A percentile compares a stretch with the other conserved stretches of the same genome.
Conservation (phyloP, 805 yeast species). For the Myxozyma melibiosi region DNA sequence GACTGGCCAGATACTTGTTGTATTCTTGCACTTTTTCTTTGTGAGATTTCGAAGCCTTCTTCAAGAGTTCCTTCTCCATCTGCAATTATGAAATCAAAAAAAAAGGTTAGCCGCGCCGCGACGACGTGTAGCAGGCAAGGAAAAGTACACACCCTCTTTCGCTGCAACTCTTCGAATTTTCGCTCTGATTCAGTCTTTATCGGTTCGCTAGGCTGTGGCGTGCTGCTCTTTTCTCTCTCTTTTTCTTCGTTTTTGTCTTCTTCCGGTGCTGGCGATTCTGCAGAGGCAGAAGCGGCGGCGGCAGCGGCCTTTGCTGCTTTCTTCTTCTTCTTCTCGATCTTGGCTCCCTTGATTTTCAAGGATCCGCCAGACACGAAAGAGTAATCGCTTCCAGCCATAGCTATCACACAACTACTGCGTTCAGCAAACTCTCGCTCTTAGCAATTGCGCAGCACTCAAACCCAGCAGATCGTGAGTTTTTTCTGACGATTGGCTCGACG, state of each 20-base stretch:
- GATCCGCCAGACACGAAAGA: constrained; percentile 18
- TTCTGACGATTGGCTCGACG: too few species aligned
- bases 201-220: not conserved
- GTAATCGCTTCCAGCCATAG: constrained; percentile 26
- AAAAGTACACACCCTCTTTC: constrained; percentile 33
- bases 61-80: constrained; percentile 30
- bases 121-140: not conserved
- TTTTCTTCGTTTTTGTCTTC: not conserved
- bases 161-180: constrained; percentile 34
- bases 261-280: too few species aligned
- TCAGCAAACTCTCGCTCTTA: too few species aligned
- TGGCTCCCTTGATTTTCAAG: constrained; percentile 27
- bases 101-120: not conserved
- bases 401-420: too few species aligned
- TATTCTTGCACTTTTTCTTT: constrained; percentile 36
- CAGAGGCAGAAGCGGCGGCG: not conserved
- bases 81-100: not conserved
- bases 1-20: constrained; percentile 34
- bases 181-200: constrained; percentile 33
- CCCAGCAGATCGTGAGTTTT: too few species aligned
- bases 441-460: too few species aligned
- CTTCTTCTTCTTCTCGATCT: constrained; percentile 24
- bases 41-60: constrained; percentile 35
- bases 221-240: not conserved
- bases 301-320: not conserved